Conservation (phyloP, 1,284 basidiomycete species). For the Microbotryum silenes-acaulis region DNA sequence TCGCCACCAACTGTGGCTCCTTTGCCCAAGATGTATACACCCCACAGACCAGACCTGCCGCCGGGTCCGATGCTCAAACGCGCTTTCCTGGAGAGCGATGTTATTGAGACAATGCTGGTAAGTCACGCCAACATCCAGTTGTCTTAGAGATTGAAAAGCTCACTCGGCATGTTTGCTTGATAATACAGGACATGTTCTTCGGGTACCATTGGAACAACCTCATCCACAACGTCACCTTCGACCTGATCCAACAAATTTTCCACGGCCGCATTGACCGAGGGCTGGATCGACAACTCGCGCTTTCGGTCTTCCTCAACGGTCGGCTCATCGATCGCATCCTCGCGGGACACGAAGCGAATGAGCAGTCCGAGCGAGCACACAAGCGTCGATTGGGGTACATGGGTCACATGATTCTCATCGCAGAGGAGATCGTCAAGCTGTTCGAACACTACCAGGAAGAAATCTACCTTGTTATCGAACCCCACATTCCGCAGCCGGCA, state of each 20-base stretch:
- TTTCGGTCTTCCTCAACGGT: slow-evolving; percentile 72
- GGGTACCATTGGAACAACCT: slow-evolving; percentile 98
- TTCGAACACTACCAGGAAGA: slow-evolving; percentile 78
- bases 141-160: too few species aligned
- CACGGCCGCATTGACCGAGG: slow-evolving; percentile 72
- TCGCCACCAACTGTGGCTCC: too few species aligned
- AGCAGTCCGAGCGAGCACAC: slow-evolving; percentile 63
- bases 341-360: slow-evolving; percentile 71
- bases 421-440: slow-evolving; percentile 77
- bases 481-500: slow-evolving; percentile 63
- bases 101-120: slow-evolving; percentile 67
- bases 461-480: slow-evolving; percentile 56
- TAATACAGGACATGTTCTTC: slow-evolving; percentile 76
- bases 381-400: slow-evolving; percentile 83
- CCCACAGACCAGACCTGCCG: slow-evolving; percentile 23
- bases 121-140: slow-evolving; percentile 36
- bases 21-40: too few species aligned
- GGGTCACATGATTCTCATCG: slow-evolving; percentile 91
- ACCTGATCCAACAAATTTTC: slow-evolving; percentile 89
- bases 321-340: slow-evolving; percentile 71
- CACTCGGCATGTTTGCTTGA: not conserved
- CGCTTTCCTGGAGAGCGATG: slow-evolving; percentile 60
- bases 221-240: slow-evolving; percentile 93
- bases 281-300: slow-evolving; percentile 68
- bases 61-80: slow-evolving; percentile 70